Evolutionary conservation across 2,329 filamentous ascomycete species (phyloP).

Genomic region (Neofusicoccum kwambonambiense): DNA sequence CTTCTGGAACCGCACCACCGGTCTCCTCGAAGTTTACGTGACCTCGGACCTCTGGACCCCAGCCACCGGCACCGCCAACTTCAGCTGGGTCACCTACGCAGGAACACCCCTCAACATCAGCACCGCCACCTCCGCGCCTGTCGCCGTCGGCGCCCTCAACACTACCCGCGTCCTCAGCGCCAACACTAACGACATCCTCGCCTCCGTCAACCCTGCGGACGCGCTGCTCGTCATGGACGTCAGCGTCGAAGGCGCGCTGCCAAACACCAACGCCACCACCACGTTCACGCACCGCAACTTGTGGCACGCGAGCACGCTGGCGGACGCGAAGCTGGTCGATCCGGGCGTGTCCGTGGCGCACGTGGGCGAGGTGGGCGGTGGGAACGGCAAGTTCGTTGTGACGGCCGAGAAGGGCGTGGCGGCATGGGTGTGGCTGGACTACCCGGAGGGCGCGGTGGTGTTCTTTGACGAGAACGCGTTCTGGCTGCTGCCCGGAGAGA

Average conservation of each 20-base stretch:
- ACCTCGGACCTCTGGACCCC: slow-evolving; percentile 58
- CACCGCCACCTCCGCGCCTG: slow-evolving; percentile 33
- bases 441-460: slow-evolving; percentile 49
- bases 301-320: slow-evolving; percentile 50
- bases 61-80: slow-evolving; percentile 45
- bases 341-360: slow-evolving; percentile 46
- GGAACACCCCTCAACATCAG: slow-evolving; percentile 45
- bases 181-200: slow-evolving; percentile 38
- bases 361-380: slow-evolving; percentile 23
- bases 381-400: slow-evolving; percentile 44
- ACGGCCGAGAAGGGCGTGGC: slow-evolving; percentile 50
- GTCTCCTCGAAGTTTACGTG: slow-evolving; percentile 54
- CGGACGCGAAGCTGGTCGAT: slow-evolving; percentile 48
- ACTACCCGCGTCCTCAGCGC: slow-evolving; percentile 48
- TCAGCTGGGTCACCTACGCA: slow-evolving; percentile 54
- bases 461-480: slow-evolving; percentile 57
- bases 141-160: slow-evolving; percentile 53
- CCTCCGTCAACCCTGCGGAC: slow-evolving; percentile 33
- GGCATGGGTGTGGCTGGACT: slow-evolving; percentile 57
- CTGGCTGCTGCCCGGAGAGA: slow-evolving; percentile 47
- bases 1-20: slow-evolving; percentile 53
- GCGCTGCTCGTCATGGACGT: slow-evolving; percentile 48
- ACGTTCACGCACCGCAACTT: slow-evolving; percentile 52
- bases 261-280: slow-evolving; percentile 42
- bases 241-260: slow-evolving; percentile 44